phyloP scores from a whole-genome alignment of 2,329 filamentous ascomycete species.

The Paecilomyces sp. region DNA sequence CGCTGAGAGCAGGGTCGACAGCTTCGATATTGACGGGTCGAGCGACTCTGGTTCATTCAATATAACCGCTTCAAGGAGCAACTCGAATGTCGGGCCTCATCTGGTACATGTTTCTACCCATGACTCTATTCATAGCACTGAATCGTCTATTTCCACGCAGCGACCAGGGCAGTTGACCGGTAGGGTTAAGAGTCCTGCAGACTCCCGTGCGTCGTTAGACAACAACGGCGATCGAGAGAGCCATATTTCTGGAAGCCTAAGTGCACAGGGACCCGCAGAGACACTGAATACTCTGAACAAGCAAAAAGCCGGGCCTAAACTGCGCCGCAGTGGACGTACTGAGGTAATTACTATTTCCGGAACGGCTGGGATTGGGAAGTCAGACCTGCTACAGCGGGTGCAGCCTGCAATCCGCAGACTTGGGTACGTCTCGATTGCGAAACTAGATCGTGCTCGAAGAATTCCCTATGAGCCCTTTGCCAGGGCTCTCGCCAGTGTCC shows the following conservation, averaged over 20 bases:
- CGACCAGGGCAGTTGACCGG: slow-evolving; percentile 16
- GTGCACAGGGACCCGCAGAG: slow-evolving; percentile 24
- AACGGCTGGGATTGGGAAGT: slow-evolving; percentile 53
- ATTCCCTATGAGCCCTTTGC: slow-evolving; percentile 57
- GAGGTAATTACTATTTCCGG: slow-evolving; percentile 55
- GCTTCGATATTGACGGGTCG: slow-evolving; percentile 45
- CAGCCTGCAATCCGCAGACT: slow-evolving; percentile 50
- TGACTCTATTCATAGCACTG: slow-evolving; percentile 28
- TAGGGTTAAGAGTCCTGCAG: slow-evolving; percentile 29
- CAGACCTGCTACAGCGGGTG: slow-evolving; percentile 52
- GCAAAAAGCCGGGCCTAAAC: slow-evolving; percentile 40
- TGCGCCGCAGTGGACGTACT: slow-evolving; percentile 48
- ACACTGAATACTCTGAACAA: slow-evolving; percentile 22
- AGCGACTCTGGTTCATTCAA: slow-evolving; percentile 46
- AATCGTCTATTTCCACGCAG: slow-evolving; percentile 25
- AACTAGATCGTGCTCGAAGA: slow-evolving; percentile 53
- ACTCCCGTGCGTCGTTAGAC: slow-evolving; percentile 29
- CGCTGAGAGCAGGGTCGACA: slow-evolving; percentile 44
- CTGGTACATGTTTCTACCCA: slow-evolving; percentile 24
- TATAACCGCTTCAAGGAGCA: slow-evolving; percentile 27
- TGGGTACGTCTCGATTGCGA: slow-evolving; percentile 55
- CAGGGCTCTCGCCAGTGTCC: slow-evolving; percentile 53
- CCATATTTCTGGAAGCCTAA: slow-evolving; percentile 22
- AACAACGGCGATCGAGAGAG: slow-evolving; percentile 31
- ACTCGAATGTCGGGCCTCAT: slow-evolving; percentile 26